A percentile compares a stretch with the other conserved stretches of the same genome.
These are phyloP conservation scores for Medicago lupulina DNA, from an alignment of 306 rosid species.

Conservation along the genomic window DNA sequence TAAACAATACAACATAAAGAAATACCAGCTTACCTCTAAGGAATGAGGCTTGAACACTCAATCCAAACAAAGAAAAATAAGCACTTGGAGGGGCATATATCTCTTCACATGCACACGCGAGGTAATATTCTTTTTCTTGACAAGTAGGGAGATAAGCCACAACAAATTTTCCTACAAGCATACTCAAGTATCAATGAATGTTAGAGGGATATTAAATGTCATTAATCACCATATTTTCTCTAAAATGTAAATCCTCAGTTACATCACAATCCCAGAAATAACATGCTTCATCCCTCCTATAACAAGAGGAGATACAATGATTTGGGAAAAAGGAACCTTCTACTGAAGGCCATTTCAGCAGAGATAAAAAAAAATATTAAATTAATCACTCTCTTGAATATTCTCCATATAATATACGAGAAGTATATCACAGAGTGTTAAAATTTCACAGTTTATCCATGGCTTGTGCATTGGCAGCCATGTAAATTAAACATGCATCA, in stretches of 20 bases:
- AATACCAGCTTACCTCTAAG: conserved; percentile 65
- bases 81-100: conserved; percentile 95
- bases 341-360: background rate
- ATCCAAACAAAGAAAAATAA: conserved; percentile 83
- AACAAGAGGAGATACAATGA: conserved; percentile 7
- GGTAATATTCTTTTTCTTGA: conserved; percentile 90
- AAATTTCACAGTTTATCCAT: conserved; percentile 10
- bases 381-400: conserved; percentile 8
- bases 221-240: conserved; percentile 29
- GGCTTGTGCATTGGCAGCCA: background rate
- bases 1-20: conserved; percentile 25
- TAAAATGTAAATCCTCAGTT: background rate
- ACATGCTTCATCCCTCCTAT: background rate
- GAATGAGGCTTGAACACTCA: conserved; percentile 89
- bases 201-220: conserved; percentile 21
- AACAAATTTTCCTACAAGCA: conserved; percentile 75
- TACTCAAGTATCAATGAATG: conserved; percentile 42
- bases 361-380: background rate
- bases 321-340: background rate
- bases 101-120: conserved; percentile 94
- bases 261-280: background rate
- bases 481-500: background rate
- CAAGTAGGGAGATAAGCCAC: conserved; percentile 82
- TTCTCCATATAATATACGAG: conserved; percentile 16
- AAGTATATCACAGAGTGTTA: conserved; percentile 11